Base-by-base conservation (phyloP, 1,139 yeast species). In the Cylindricascospora bacillispora region DNA sequence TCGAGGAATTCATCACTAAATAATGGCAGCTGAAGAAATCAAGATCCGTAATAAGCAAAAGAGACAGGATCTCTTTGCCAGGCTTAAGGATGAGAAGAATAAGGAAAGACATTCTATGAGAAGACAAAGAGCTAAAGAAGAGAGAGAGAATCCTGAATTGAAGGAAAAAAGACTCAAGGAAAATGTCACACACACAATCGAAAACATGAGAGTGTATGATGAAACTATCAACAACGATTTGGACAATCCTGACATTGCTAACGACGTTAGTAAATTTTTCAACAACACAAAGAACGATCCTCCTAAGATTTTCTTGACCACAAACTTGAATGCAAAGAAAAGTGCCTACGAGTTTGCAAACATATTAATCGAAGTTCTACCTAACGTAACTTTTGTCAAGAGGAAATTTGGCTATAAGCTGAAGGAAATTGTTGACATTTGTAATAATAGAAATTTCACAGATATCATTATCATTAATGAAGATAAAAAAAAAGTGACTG, bases 271-370 rank as follows among this genome's bases (percentile, higher is more conserved):
- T 38, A 43, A 36, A 35, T 45, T 34, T 23, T 48, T 51, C 31
- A 44, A 49, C 33, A 41, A 36, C 18, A 39, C 37, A 26, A 29
- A 31, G 19, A 39, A 34, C 5, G 48, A 43, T 19, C 56, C 56
- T 34, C 97, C 97, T 29, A 89, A 89, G 54, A 79, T 89, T 26
- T 64, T 89, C 33, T 62, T 89, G 36, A 92, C 98, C 6, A 89
- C 98, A 4, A 82, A 75, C 53, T 82, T 81, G 26, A 67, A 73
- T 43, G 95, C 98, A 15, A 75, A 74, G 47, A 82, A 81, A 53
- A 69, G 72, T 25, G 95, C 95, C 0, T 86, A 83, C 53, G 86
- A 80, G 51, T 85, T 89, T 62, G 89, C 95, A 9, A 93, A 86
- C 43, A 66, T 80, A 40, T 60, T 89, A 43, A 70, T 81, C 62